phyloP scores from a whole-genome alignment of 495 filamentous ascomycete genomes.

The Lasiosphaeris hirsuta region DNA sequence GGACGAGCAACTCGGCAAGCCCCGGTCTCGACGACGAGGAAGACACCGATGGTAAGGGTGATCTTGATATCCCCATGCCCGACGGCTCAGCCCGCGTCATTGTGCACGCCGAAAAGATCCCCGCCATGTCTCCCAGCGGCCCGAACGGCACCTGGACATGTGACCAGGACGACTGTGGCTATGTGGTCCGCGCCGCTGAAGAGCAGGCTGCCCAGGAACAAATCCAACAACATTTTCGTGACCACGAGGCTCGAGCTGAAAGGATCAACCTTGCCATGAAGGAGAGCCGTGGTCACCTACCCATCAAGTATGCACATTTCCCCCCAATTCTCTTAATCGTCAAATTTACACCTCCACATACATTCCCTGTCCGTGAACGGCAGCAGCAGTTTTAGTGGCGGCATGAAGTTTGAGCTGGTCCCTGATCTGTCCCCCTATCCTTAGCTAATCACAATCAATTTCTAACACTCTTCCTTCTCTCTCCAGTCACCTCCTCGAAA shows the following conservation, averaged over 20 bases:
- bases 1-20: conserved; percentile 28
- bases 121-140: conserved; percentile 44
- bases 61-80: conserved; percentile 16
- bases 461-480: conserved; percentile 10
- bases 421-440: background rate
- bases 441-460: background rate
- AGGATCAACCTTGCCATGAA: conserved; percentile 53
- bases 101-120: conserved; percentile 42
- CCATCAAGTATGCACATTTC: conserved; percentile 52
- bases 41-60: conserved; percentile 38
- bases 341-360: conserved; percentile 6
- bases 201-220: conserved; percentile 53
- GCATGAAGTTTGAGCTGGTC: too few relatives aligned
- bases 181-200: conserved; percentile 58
- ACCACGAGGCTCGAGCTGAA: conserved; percentile 62
- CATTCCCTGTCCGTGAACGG: background rate
- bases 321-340: conserved; percentile 23
- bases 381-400: too few relatives aligned
- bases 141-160: conserved; percentile 69
- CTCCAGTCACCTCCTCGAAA: conserved; percentile 42
- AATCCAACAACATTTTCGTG: conserved; percentile 61
- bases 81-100: conserved; percentile 32
- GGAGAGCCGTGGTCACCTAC: conserved; percentile 52
- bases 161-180: conserved; percentile 62
- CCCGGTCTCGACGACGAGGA: conserved; percentile 29